Evolutionary conservation across 371 early-diverging fungal species (phyloP), one percentile per base, ranked within the genome.

Genomic region (Encephalitozoon cuniculi): DNA sequence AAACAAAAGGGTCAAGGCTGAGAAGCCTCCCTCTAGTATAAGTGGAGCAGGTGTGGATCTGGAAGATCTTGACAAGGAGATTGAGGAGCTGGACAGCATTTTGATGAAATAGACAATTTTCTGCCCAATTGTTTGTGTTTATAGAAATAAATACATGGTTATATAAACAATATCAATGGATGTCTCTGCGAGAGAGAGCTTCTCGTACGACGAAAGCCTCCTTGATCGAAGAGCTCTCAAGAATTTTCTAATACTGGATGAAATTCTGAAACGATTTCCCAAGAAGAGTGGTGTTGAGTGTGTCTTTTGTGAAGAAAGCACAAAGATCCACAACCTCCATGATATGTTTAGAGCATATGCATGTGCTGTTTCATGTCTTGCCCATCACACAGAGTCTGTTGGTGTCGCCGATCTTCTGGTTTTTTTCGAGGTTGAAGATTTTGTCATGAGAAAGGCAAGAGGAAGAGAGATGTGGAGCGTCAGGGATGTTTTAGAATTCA

Each of bases 301-400:
- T 67, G 25, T 41, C 2, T 26, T 74, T 15, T 74, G 75, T 43
- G 12, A 49, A 28, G 63, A 68, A 5, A 37, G 23, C 3, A 11
- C 43, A 23, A 25, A 28, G n/a, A 39, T 74, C 7, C 66, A 54
- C 54, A 74, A 66, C 18, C 39, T 74, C 15, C 68, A 55, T 21
- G 75, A 74, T 41, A 59, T 74, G 64, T 46, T 44, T 23, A 39
- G 40, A 9, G 67, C 66, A 66, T 74, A 74, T 55, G 28, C 43
- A 5, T 43, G 30, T 32, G 23, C 55, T 0, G 21, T 67, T 39
- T 54, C 43, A 4, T 74, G 75, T 49, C 44, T 74, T 28, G 53
- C 21, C 37, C 43, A 26, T 25, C 75, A 74, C 51, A 28, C 34
- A 4, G 30, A 25, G 18, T 8, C 11, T 34, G 34, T 67, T 25